phyloP scores from a whole-genome alignment of 2,329 filamentous ascomycete genomes.

The Cryphonectria naterciae region DNA sequence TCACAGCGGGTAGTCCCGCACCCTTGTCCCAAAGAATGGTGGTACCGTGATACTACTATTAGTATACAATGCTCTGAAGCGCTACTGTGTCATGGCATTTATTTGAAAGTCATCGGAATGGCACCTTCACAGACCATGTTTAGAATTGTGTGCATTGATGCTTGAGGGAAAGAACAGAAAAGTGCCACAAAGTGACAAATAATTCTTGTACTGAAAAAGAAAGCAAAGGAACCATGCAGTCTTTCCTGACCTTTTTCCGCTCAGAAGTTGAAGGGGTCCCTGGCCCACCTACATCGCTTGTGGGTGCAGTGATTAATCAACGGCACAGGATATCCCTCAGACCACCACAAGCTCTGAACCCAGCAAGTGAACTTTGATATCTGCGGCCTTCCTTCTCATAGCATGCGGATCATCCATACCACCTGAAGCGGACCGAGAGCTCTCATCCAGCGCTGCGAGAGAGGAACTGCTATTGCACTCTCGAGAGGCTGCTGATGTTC shows the following conservation, averaged over 20 bases:
- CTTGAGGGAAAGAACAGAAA: background rate
- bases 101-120: background rate
- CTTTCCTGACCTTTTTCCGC: background rate
- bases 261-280: background rate
- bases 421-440: background rate
- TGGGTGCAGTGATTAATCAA: background rate
- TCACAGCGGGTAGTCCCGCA: background rate
- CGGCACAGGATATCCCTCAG: background rate
- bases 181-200: background rate
- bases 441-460: background rate
- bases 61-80: background rate
- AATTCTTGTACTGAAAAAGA: background rate
- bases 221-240: background rate
- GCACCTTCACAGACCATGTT: background rate
- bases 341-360: background rate
- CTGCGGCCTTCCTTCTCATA: background rate
- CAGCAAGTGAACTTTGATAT: background rate
- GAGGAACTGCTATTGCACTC: background rate
- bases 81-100: background rate
- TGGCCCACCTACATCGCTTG: background rate
- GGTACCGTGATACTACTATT: background rate
- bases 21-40: background rate
- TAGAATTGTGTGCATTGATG: background rate
- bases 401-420: background rate
- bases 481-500: too few relatives aligned